Conservation (phyloP, 1,139 yeast genomes). For the Blastobotrys buckinghamii region DNA sequence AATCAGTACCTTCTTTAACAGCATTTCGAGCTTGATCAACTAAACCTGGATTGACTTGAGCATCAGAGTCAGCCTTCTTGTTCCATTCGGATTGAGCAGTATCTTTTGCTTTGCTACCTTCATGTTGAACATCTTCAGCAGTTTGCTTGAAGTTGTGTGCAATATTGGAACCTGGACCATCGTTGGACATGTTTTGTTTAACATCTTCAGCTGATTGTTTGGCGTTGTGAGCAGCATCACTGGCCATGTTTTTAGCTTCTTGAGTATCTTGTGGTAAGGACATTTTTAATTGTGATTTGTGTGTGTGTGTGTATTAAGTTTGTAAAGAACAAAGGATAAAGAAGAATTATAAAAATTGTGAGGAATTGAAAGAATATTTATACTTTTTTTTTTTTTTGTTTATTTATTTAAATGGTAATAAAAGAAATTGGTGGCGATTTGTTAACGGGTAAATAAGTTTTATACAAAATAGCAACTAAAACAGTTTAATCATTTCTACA, state of each 20-base stretch:
- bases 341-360: neutral
- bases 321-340: neutral
- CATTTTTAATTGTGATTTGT: neutral
- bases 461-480: neutral
- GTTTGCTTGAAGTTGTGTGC: constrained; percentile 6
- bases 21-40: constrained; percentile 4
- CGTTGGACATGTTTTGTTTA: constrained; percentile 2
- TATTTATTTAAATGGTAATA: neutral
- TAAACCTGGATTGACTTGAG: neutral
- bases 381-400: neutral
- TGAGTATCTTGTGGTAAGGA: constrained; percentile 5
- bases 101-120: neutral
- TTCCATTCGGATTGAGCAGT: neutral
- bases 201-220: constrained; percentile 6
- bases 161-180: constrained; percentile 5
- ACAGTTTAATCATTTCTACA: neutral
- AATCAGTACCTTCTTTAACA: constrained; percentile 4
- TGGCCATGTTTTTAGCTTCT: constrained; percentile 10
- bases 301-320: neutral
- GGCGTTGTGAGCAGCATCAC: constrained; percentile 7
- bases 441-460: too few species aligned
- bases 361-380: neutral
- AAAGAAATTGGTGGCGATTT: too few species aligned
- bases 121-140: constrained; percentile 1
- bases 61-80: neutral